A percentile compares a stretch with the other conserved stretches of the same genome.
Conservation (phyloP, 1,139 yeast species). For the Yamadazyma trypodendri region DNA sequence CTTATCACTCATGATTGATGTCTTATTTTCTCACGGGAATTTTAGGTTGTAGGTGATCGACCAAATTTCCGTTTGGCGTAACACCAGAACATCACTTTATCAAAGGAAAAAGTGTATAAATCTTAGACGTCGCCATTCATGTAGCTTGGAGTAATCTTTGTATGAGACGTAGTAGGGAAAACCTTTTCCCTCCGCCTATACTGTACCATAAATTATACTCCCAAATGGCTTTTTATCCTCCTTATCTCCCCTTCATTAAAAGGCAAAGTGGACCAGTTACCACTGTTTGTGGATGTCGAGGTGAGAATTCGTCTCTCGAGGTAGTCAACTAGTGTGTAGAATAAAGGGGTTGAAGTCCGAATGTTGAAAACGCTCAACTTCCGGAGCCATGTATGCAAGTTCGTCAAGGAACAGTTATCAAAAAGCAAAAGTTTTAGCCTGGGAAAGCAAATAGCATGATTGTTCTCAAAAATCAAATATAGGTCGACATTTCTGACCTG, state of each 20-base stretch:
- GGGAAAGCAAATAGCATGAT: constrained; percentile 10
- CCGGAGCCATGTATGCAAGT: constrained; percentile 5
- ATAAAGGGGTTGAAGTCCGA: constrained; percentile 12
- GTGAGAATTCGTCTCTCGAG: constrained; percentile 8
- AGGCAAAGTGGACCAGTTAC: constrained; percentile 1
- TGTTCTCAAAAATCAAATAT: neutral
- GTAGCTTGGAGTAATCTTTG: neutral
- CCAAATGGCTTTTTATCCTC: neutral
- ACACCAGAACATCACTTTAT: neutral
- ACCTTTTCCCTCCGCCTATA: neutral
- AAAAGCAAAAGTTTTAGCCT: constrained; percentile 18
- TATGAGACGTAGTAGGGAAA: neutral
- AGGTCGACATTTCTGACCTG: constrained; percentile 1
- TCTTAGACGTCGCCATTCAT: too few relatives aligned
- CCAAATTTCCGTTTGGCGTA: neutral
- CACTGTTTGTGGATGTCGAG: constrained; percentile 1
- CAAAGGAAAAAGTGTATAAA: too few relatives aligned
- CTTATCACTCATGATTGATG: constrained; percentile 34
- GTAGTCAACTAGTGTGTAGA: constrained; percentile 18
- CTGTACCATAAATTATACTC: neutral
- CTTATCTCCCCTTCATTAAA: neutral
- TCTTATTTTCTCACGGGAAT: neutral
- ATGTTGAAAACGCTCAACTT: constrained; percentile 15
- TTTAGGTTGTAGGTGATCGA: neutral
- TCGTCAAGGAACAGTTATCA: constrained; percentile 19